Conservation (phyloP, 129 eudicot genomes). For the Scalesia atractyloides region DNA sequence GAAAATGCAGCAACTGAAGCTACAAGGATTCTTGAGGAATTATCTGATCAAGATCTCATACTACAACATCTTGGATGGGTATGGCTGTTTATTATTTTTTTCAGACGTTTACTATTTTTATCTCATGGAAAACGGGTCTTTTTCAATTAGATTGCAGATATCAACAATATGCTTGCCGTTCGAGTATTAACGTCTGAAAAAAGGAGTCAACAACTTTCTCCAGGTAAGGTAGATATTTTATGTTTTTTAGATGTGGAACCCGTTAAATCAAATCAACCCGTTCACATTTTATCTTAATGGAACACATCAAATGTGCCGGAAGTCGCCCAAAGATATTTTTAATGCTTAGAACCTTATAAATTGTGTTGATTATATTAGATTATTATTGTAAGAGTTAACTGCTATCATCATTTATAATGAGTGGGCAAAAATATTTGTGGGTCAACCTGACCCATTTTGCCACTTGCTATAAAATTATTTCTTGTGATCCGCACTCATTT, state of each 20-base stretch:
- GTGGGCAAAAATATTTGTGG: not conserved
- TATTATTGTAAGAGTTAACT: no score
- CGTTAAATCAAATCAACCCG: not conserved
- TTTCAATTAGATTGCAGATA: constrained; percentile 76
- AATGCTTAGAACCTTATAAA: not conserved
- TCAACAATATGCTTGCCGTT: constrained; percentile 74
- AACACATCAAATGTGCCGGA: not conserved
- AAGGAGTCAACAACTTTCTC: constrained; percentile 68
- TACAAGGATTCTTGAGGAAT: constrained; percentile 76
- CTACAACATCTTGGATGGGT: constrained; percentile 99
- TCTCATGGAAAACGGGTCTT: constrained; percentile 25
- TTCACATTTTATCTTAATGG: not conserved
- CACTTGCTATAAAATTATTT: not conserved
- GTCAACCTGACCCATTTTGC: constrained; percentile 5
- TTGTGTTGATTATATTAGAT: no score
- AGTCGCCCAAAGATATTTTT: not conserved
- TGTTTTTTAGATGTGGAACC: not conserved
- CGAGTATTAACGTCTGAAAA: constrained; percentile 76
- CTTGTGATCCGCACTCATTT: not conserved
- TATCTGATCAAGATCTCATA: constrained; percentile 74
- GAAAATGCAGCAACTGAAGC: constrained; percentile 88
- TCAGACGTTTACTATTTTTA: not conserved
- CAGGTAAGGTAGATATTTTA: constrained; percentile 49
- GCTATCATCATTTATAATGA: no score
- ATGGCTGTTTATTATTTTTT: constrained; percentile 27